These are phyloP conservation scores for Gastrolobium bilobum DNA, from an alignment of 306 rosid species.

Conservation along the genomic window DNA sequence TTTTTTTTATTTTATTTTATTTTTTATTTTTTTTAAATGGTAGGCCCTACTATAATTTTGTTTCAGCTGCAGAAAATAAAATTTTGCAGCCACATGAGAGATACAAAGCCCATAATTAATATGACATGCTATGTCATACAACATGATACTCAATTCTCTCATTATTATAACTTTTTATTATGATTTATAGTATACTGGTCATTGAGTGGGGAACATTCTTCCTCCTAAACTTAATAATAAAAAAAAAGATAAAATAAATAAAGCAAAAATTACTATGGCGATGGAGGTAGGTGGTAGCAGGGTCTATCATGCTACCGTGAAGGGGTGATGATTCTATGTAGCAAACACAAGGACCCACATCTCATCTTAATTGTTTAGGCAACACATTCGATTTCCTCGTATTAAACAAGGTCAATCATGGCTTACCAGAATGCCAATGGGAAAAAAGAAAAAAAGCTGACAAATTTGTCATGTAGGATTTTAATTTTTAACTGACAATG, in stretches of 20 bases:
- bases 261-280: neutral
- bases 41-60: too few species aligned
- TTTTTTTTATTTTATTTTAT: too few species aligned
- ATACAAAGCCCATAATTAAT: too few species aligned
- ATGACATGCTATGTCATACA: too few species aligned
- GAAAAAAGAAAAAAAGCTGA: neutral
- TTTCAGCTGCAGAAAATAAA: too few species aligned
- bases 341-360: constrained; percentile 49
- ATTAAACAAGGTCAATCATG: constrained; percentile 53
- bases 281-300: constrained; percentile 11
- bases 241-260: neutral
- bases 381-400: constrained; percentile 45
- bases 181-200: neutral
- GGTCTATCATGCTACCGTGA: neutral
- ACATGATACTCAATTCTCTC: too few species aligned
- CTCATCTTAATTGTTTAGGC: constrained; percentile 36
- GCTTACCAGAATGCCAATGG: constrained; percentile 38
- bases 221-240: neutral
- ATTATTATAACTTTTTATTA: too few species aligned
- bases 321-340: constrained; percentile 19
- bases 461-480: constrained; percentile 47
- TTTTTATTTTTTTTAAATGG: too few species aligned
- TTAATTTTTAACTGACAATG: constrained; percentile 33
- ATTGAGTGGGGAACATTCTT: neutral
- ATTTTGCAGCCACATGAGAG: too few species aligned